These are phyloP conservation scores for Termitomyces sp. DNA, from an alignment of 768 basidiomycete species.

Conservation along the genomic window DNA sequence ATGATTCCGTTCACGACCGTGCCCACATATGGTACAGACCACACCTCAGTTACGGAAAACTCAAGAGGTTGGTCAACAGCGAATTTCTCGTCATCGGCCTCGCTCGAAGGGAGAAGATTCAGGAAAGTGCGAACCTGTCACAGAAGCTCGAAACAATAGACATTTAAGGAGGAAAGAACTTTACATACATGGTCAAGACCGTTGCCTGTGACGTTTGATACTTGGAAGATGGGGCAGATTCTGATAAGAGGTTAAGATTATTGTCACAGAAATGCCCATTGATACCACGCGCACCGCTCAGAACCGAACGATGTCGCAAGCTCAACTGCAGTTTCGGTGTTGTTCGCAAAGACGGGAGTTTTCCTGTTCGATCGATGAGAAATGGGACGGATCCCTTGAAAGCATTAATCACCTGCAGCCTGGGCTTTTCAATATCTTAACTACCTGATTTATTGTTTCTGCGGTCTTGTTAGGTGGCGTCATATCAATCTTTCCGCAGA, in stretches of 20 bases:
- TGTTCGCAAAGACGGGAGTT: constrained; percentile 79
- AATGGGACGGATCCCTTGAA: background rate
- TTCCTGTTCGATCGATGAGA: constrained; percentile 43
- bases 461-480: constrained; percentile 87
- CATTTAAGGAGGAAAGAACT: constrained; percentile 9
- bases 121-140: constrained; percentile 78
- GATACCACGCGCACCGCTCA: constrained; percentile 47
- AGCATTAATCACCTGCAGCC: constrained; percentile 68
- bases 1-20: constrained; percentile 84
- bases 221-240: constrained; percentile 84
- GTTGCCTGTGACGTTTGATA: constrained; percentile 94
- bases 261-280: background rate
- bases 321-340: constrained; percentile 75
- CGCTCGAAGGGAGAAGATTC: constrained; percentile 86
- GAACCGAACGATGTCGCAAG: constrained; percentile 67
- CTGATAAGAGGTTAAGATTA: constrained; percentile 29
- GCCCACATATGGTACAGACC: constrained; percentile 84
- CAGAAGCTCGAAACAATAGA: background rate
- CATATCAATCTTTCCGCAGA: constrained; percentile 76
- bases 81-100: constrained; percentile 78
- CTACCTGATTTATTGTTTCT: constrained; percentile 90
- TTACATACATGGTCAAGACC: constrained; percentile 74
- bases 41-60: constrained; percentile 84
- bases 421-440: constrained; percentile 87
- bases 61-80: constrained; percentile 74